phyloP scores from a whole-genome alignment of 164 flowering plant species.

The Sextonia rubra region DNA sequence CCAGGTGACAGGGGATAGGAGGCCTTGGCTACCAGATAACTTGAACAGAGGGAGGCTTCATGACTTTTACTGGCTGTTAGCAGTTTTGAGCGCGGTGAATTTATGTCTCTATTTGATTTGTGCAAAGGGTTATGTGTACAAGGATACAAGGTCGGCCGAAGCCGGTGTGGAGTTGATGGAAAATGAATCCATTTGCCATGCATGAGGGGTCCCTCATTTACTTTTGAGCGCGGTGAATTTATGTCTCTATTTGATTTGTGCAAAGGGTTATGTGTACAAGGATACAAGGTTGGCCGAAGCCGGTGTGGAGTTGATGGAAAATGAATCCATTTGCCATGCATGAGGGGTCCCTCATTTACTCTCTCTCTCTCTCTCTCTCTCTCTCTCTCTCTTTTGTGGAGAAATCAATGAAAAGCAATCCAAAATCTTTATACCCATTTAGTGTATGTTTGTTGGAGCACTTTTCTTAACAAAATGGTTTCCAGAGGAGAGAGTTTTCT shows the following conservation, averaged over 20 bases:
- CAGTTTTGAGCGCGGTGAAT: constrained; percentile 50
- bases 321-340: neutral
- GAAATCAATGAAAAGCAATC: neutral
- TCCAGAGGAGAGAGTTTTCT: too few species aligned
- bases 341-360: neutral
- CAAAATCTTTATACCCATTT: too few species aligned
- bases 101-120: constrained; percentile 34
- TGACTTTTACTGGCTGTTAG: constrained; percentile 74
- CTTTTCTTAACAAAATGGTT: too few species aligned
- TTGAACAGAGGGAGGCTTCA: constrained; percentile 68
- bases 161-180: constrained; percentile 44
- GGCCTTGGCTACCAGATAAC: constrained; percentile 70
- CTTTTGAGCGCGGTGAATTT: constrained; percentile 51
- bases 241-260: constrained; percentile 32
- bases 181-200: neutral
- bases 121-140: constrained; percentile 69
- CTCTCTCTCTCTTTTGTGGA: neutral
- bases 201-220: neutral
- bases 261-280: constrained; percentile 73
- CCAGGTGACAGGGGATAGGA: constrained; percentile 33
- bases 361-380: neutral
- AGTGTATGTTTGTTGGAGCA: too few species aligned
- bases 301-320: constrained; percentile 41
- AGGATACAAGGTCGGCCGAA: constrained; percentile 50
- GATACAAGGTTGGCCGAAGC: constrained; percentile 46